Conservation (phyloP, 371 early-diverging fungal genomes). For the Nematocida displodere region DNA sequence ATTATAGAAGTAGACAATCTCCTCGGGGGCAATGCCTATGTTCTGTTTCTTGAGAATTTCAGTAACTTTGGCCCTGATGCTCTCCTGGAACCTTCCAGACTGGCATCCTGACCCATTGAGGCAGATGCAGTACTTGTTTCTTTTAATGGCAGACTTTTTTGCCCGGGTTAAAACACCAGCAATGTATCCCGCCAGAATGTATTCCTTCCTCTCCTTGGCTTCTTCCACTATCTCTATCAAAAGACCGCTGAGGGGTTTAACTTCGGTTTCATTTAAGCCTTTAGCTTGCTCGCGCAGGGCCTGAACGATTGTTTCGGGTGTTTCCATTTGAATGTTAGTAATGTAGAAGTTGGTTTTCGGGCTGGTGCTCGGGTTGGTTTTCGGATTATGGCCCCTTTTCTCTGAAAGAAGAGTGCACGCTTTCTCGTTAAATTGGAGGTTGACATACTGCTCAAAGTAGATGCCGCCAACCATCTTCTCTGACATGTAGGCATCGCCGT, state of each 20-base stretch:
- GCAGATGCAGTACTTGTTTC: background rate
- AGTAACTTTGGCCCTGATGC: background rate
- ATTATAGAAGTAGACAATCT: background rate
- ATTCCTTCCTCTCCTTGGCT: background rate
- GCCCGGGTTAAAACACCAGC: background rate
- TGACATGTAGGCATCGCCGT: background rate
- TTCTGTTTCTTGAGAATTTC: background rate
- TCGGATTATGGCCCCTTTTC: background rate
- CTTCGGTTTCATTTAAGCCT: background rate
- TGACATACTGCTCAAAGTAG: constrained; percentile 42
- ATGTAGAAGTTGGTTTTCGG: background rate
- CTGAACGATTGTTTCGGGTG: background rate
- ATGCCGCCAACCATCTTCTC: constrained; percentile 47
- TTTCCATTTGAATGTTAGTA: background rate
- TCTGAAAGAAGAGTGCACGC: background rate
- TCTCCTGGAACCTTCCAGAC: background rate
- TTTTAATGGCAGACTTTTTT: background rate
- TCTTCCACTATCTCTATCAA: background rate
- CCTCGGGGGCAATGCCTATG: background rate
- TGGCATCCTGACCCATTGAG: constrained; percentile 19
- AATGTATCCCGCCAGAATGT: background rate
- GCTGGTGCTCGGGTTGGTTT: background rate
- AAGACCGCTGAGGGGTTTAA: background rate
- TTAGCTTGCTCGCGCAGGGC: background rate
- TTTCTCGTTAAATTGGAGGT: background rate